Percentiles rank a stretch among this genome's conserved stretches.
phyloP scores from a whole-genome alignment of 768 basidiomycete species.

The Steccherinum ochraceum region DNA sequence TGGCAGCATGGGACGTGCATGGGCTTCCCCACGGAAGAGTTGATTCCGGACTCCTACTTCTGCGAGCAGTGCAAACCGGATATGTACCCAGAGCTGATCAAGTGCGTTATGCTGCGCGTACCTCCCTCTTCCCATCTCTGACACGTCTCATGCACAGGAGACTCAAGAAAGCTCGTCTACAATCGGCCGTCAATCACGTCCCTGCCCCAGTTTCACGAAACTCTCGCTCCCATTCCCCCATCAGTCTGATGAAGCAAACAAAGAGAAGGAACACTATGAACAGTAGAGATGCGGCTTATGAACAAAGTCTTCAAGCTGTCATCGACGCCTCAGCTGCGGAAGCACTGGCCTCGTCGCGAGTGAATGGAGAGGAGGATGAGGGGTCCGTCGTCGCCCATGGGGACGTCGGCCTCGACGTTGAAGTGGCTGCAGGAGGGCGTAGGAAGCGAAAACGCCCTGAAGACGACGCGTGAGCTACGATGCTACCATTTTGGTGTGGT shows the following conservation, averaged over 20 bases:
- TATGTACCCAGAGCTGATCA: slow-evolving; percentile 73
- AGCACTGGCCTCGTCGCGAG: slow-evolving; percentile 39
- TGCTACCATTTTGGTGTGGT: neutral
- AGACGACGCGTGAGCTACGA: slow-evolving; percentile 56
- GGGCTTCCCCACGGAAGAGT: slow-evolving; percentile 78
- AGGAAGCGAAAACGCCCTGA: slow-evolving; percentile 71
- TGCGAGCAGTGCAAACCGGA: slow-evolving; percentile 93
- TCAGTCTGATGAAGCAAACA: slow-evolving; percentile 49
- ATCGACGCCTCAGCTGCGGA: slow-evolving; percentile 71
- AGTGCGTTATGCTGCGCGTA: slow-evolving; percentile 40
- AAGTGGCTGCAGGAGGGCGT: slow-evolving; percentile 39
- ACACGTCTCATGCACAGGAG: slow-evolving; percentile 35
- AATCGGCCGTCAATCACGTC: slow-evolving; percentile 58
- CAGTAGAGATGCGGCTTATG: slow-evolving; percentile 89
- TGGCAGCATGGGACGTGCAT: slow-evolving; percentile 99
- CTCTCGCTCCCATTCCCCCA: slow-evolving; percentile 73
- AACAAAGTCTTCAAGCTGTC: slow-evolving; percentile 76
- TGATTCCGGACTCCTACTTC: slow-evolving; percentile 78
- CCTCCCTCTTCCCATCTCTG: slow-evolving; percentile 9
- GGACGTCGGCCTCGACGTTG: slow-evolving; percentile 42
- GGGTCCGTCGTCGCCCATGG: slow-evolving; percentile 12
- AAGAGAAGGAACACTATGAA: slow-evolving; percentile 98
- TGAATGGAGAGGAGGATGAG: slow-evolving; percentile 23
- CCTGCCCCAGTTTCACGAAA: slow-evolving; percentile 41
- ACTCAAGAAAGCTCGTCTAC: slow-evolving; percentile 57